Conservation (phyloP, 306 rosid species). For the Spatholobus suberectus region DNA sequence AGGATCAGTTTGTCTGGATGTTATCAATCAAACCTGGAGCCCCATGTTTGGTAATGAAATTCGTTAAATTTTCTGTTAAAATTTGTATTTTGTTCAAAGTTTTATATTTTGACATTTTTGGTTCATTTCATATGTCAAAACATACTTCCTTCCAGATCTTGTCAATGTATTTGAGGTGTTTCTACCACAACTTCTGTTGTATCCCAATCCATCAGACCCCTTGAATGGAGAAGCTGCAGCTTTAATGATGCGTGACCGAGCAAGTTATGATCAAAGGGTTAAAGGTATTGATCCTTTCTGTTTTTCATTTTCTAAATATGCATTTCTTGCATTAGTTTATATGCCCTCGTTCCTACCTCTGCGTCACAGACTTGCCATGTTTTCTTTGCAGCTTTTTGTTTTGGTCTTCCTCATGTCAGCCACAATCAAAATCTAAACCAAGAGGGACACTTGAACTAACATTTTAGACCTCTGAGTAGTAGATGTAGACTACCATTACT, state of each 20-base stretch:
- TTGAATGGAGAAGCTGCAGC: slow-evolving; percentile 64
- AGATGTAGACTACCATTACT: neutral
- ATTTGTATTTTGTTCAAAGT: neutral
- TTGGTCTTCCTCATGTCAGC: neutral
- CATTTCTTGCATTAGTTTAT: slow-evolving; percentile 2
- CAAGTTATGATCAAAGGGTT: slow-evolving; percentile 51
- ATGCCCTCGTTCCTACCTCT: neutral
- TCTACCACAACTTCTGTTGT: slow-evolving; percentile 61
- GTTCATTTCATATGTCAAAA: slow-evolving; percentile 33
- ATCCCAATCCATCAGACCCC: slow-evolving; percentile 63
- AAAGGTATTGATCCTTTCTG: slow-evolving; percentile 45
- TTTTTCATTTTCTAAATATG: slow-evolving; percentile 9
- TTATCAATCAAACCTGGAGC: slow-evolving; percentile 64
- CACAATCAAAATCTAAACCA: slow-evolving; percentile 12
- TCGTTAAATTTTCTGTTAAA: neutral
- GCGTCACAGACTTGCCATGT: neutral
- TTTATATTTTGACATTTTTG: neutral
- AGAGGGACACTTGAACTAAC: neutral
- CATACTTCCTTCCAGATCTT: slow-evolving; percentile 48
- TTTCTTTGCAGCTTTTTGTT: neutral
- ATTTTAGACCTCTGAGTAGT: neutral
- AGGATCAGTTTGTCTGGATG: slow-evolving; percentile 61
- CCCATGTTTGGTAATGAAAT: slow-evolving; percentile 59
- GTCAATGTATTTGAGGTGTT: slow-evolving; percentile 62
- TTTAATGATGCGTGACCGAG: slow-evolving; percentile 56